Conservation (phyloP, 345 rosid species). For the Theobroma cacao region DNA sequence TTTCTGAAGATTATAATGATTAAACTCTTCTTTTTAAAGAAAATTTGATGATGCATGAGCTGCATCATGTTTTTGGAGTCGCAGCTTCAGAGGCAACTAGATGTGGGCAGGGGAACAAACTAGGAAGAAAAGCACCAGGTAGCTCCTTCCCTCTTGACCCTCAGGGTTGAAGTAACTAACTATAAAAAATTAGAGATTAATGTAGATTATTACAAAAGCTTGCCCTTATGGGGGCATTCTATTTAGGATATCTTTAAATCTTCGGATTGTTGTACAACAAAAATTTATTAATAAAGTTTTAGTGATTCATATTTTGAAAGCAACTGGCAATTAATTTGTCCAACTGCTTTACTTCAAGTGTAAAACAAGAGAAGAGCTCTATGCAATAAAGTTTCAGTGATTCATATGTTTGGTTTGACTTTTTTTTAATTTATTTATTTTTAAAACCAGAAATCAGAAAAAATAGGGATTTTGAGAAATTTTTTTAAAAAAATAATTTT, state of each 20-base stretch:
- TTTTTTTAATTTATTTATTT: too few relatives aligned
- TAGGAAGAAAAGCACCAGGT: background rate
- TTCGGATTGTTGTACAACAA: background rate
- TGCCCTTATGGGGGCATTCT: background rate
- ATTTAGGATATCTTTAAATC: background rate
- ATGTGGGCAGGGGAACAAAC: background rate
- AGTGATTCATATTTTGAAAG: background rate
- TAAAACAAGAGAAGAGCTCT: too few relatives aligned
- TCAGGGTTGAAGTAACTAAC: background rate
- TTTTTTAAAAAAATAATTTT: too few relatives aligned
- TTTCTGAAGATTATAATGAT: slow-evolving; percentile 78
- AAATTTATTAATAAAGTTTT: slow-evolving; percentile 14
- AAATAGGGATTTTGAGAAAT: too few relatives aligned
- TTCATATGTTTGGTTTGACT: too few relatives aligned
- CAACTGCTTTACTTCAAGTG: too few relatives aligned
- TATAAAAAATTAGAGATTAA: background rate
- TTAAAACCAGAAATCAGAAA: too few relatives aligned
- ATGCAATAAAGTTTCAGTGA: too few relatives aligned
- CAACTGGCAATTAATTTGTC: too few relatives aligned
- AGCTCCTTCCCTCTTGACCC: background rate
- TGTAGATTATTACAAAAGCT: background rate
- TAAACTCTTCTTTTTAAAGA: slow-evolving; percentile 13
- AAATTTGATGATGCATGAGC: background rate
- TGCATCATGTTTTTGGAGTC: slow-evolving; percentile 22
- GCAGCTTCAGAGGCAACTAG: slow-evolving; percentile 16